Evolutionary conservation across 2,329 filamentous ascomycete species (phyloP), one percentile per base, ranked within the genome.

Genomic region (Remersonia thermophila): DNA sequence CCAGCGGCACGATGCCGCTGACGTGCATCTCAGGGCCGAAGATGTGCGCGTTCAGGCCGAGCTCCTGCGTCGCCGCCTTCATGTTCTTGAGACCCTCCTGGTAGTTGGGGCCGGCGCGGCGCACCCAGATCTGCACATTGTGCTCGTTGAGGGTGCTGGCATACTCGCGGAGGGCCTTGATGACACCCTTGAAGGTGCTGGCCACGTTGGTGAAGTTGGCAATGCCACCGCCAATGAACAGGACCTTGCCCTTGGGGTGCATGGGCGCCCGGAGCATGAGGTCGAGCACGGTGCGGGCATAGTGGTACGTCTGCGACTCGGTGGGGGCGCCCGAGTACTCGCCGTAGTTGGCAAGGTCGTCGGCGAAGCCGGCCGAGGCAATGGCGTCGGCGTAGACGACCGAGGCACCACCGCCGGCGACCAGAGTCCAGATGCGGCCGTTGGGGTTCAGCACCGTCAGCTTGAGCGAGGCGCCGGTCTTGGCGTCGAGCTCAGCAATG

Each of bases 141-240:
- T 98, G 91, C 75, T 98, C 91, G 57, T 77, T 77, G 51, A 98
- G 76, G 47, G 80, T 72, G 46, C 78, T 77, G 42, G 87, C 75
- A 51, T 89, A 86, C 66, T 96, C 91, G 49, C 89, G 80, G 48
- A 98, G 76, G 42, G 91, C 91, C 52, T 85, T 82, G 61, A 98
- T 98, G 62, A 98, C 89, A 70, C 91, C 91, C 77, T 98, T 98
- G 82, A 98, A 98, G 47, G 91, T 98, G 53, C 83, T 91, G 43
- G 91, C 91, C 37, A 98, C 91, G 68, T 96, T 98, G 73, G 91
- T 98, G 72, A 98, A 98, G 81, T 98, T 98, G 73, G 91, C 91
- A 74, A 98, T 98, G 75, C 91, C 91, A 69, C 91, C 91, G 63
- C 91, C 91, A 51, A 98, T 96, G 76, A 98, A 98, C 48, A 98